Conservation (phyloP, 495 filamentous ascomycete species). For the Tuber microsphaerosporum region DNA sequence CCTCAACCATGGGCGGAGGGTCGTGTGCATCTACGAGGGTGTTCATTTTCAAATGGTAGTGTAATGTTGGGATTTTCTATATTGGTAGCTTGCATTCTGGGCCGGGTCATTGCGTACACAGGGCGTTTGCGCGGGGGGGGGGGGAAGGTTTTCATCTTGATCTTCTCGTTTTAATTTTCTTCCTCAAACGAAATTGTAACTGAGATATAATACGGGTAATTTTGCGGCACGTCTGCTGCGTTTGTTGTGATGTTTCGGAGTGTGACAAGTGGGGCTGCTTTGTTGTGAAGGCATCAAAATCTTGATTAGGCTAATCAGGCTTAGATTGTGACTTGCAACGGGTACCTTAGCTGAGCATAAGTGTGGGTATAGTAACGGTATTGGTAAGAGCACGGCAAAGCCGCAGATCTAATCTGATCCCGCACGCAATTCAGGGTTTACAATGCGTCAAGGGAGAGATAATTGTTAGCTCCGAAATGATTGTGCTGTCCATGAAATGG, state of each 20-base stretch:
- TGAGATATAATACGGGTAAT: not conserved
- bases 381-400: no score
- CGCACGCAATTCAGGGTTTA: not conserved
- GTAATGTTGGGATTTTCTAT: not conserved
- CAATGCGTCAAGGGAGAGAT: not conserved
- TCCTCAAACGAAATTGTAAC: not conserved
- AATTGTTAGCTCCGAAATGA: not conserved
- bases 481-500: not conserved
- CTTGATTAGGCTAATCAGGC: not conserved
- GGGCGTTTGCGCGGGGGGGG: not conserved
- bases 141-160: not conserved
- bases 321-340: not conserved
- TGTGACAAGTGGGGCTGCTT: not conserved
- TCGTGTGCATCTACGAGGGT: not conserved
- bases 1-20: not conserved
- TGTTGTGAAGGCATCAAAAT: not conserved
- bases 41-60: not conserved
- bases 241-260: not conserved
- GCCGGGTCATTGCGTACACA: conserved; percentile 1
- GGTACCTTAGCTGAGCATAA: no score
- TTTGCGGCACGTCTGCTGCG: not conserved
- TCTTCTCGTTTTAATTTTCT: not conserved
- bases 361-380: no score
- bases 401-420: not conserved
- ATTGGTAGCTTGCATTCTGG: conserved; percentile 3